Conservation (phyloP, 1,139 yeast genomes). For the Yamadazyma pseudoaaseri region DNA sequence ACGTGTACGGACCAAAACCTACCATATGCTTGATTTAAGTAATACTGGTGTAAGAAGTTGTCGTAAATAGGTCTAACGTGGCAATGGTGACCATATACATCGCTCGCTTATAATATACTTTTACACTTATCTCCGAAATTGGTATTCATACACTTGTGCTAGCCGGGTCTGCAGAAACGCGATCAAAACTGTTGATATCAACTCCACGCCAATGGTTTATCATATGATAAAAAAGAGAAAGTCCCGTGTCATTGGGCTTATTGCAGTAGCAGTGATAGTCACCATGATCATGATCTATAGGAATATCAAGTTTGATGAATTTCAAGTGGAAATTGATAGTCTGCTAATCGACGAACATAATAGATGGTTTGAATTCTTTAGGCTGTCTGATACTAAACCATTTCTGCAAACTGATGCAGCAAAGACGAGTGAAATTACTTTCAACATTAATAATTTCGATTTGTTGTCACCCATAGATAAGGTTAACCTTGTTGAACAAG, state of each 20-base stretch:
- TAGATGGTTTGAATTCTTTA: constrained; percentile 2
- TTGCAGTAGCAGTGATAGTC: constrained; percentile 3
- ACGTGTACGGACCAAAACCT: neutral
- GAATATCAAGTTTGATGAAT: constrained; percentile 7
- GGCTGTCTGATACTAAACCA: constrained; percentile 11
- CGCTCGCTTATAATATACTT: too few species aligned
- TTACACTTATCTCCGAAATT: too few species aligned
- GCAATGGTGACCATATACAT: too few species aligned
- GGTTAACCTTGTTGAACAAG: constrained; percentile 8
- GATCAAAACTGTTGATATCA: too few species aligned
- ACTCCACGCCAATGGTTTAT: too few species aligned
- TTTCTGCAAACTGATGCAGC: constrained; percentile 17
- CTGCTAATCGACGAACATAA: constrained; percentile 6
- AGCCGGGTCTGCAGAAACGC: too few species aligned
- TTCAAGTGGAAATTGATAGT: constrained; percentile 12
- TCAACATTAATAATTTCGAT: constrained; percentile 15
- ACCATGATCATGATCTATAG: constrained; percentile 2
- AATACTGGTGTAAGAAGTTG: too few species aligned
- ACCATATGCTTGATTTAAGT: too few species aligned
- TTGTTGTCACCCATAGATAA: constrained; percentile 7
- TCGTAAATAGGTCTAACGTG: too few species aligned
- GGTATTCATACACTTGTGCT: too few species aligned
- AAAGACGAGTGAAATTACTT: constrained; percentile 11
- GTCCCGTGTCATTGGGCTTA: constrained; percentile 3
- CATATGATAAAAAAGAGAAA: constrained; percentile 2